These are phyloP conservation scores for Stereum hirsutum DNA, from an alignment of 1,284 basidiomycete genomes.

Conservation along the genomic window DNA sequence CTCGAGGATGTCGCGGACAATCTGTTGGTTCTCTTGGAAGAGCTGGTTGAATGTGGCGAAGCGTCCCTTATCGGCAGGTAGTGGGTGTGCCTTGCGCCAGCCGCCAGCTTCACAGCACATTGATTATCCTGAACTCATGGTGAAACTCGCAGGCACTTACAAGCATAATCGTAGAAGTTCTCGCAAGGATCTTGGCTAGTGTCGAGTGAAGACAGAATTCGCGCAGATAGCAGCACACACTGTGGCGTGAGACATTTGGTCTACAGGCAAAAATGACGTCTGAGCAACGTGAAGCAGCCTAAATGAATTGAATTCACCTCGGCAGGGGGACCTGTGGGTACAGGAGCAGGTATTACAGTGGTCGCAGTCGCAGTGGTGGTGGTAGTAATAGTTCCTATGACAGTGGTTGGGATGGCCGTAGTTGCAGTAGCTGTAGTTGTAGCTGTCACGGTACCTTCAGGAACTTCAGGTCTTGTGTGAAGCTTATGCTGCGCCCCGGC, in stretches of 20 bases:
- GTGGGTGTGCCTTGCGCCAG: slow-evolving; percentile 73
- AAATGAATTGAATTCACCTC: slow-evolving; percentile 27
- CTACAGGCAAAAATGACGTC: slow-evolving; percentile 26
- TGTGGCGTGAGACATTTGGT: slow-evolving; percentile 71
- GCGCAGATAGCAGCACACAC: slow-evolving; percentile 80
- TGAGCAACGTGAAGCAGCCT: neutral
- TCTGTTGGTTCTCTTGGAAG: slow-evolving; percentile 52
- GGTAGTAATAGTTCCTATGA: slow-evolving; percentile 14
- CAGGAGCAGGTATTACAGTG: slow-evolving; percentile 19
- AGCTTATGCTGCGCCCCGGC: slow-evolving; percentile 78
- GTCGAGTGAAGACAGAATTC: slow-evolving; percentile 79
- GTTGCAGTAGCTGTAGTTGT: slow-evolving; percentile 12
- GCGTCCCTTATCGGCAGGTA: slow-evolving; percentile 77
- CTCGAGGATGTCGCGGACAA: slow-evolving; percentile 32
- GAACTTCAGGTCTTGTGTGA: slow-evolving; percentile 30
- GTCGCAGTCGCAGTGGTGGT: slow-evolving; percentile 18
- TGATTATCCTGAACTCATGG: slow-evolving; percentile 4
- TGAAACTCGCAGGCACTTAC: slow-evolving; percentile 33
- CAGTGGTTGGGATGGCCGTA: slow-evolving; percentile 11
- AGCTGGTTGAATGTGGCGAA: slow-evolving; percentile 58
- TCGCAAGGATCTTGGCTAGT: slow-evolving; percentile 86
- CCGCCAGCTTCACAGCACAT: slow-evolving; percentile 56
- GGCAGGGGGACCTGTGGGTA: slow-evolving; percentile 37
- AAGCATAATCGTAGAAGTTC: slow-evolving; percentile 89
- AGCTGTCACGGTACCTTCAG: slow-evolving; percentile 21